A percentile compares a stretch with the other conserved stretches of the same genome.
These are phyloP conservation scores for Leccinum solheimii DNA, from an alignment of 1,284 basidiomycete genomes.

Conservation along the genomic window DNA sequence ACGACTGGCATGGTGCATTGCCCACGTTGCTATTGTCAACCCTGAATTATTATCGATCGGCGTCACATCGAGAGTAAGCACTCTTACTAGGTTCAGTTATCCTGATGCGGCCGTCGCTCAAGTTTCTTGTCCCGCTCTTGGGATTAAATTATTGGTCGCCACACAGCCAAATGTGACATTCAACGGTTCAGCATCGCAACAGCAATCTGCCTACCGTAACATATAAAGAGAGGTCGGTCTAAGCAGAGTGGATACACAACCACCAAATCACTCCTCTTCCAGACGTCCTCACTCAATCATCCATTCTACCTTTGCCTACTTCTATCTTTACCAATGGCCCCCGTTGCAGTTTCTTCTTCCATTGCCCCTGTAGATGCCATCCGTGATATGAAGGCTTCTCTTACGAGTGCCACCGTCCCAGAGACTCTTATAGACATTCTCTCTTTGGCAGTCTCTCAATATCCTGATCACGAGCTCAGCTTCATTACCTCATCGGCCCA, in stretches of 20 bases:
- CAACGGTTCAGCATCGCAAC: background rate
- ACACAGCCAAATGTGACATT: background rate
- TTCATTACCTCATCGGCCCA: slow-evolving; percentile 35
- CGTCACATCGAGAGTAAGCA: slow-evolving; percentile 8
- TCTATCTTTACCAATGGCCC: slow-evolving; percentile 15
- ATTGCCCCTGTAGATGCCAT: slow-evolving; percentile 6
- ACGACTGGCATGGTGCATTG: background rate
- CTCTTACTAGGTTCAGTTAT: background rate
- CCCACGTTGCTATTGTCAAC: slow-evolving; percentile 5
- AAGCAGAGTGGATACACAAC: background rate
- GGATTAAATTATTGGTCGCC: background rate
- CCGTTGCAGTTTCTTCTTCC: slow-evolving; percentile 14
- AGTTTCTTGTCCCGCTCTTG: background rate
- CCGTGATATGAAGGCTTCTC: slow-evolving; percentile 18
- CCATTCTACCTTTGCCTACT: background rate
- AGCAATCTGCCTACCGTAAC: background rate
- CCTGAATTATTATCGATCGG: slow-evolving; percentile 12
- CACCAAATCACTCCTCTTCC: background rate
- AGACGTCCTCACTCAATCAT: slow-evolving; percentile 1
- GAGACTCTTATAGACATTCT: slow-evolving; percentile 29
- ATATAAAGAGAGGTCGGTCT: slow-evolving; percentile 17
- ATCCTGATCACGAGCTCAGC: slow-evolving; percentile 28
- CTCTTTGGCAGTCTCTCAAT: slow-evolving; percentile 18
- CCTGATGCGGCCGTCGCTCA: slow-evolving; percentile 6
- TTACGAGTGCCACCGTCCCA: slow-evolving; percentile 6